A percentile compares a stretch with the other conserved stretches of the same genome.
Evolutionary conservation across 768 basidiomycete species (phyloP).

Genomic region (Lentinus tigrinus): DNA sequence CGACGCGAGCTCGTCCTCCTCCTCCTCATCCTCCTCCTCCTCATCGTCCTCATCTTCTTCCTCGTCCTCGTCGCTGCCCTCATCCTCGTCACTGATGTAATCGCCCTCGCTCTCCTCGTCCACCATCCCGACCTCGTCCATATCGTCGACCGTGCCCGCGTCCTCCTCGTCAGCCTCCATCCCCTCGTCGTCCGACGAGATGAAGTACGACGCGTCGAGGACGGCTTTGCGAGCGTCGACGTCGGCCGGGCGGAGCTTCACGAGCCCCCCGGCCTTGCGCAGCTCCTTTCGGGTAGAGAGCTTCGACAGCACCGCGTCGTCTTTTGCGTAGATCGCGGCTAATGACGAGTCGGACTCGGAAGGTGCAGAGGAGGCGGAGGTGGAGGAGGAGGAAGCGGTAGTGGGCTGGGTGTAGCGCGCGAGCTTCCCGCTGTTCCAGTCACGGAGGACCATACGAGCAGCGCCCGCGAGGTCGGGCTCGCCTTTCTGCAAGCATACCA

Average conservation of each 20-base stretch:
- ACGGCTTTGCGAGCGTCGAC: conserved; percentile 43
- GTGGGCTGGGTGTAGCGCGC: conserved; percentile 68
- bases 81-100: conserved; percentile 36
- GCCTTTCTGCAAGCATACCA: conserved; percentile 52
- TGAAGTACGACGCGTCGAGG: conserved; percentile 37
- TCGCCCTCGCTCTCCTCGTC: conserved; percentile 38
- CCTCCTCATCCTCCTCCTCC: conserved; percentile 42
- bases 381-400: conserved; percentile 4
- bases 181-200: conserved; percentile 41
- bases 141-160: conserved; percentile 25
- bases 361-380: not conserved
- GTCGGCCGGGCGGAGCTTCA: conserved; percentile 46
- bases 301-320: conserved; percentile 48
- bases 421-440: conserved; percentile 79
- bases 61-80: conserved; percentile 29
- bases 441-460: conserved; percentile 75
- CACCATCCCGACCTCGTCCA: conserved; percentile 37
- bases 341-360: conserved; percentile 21
- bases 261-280: conserved; percentile 47
- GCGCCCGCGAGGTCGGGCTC: conserved; percentile 71
- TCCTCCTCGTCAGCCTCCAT: conserved; percentile 38
- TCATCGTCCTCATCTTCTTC: conserved; percentile 40
- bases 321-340: conserved; percentile 40
- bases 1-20: conserved; percentile 39
- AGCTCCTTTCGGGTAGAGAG: conserved; percentile 64